Evolutionary conservation across 768 basidiomycete species (phyloP), one percentile per base, ranked within the genome.

Genomic region (Serendipita sp.): DNA sequence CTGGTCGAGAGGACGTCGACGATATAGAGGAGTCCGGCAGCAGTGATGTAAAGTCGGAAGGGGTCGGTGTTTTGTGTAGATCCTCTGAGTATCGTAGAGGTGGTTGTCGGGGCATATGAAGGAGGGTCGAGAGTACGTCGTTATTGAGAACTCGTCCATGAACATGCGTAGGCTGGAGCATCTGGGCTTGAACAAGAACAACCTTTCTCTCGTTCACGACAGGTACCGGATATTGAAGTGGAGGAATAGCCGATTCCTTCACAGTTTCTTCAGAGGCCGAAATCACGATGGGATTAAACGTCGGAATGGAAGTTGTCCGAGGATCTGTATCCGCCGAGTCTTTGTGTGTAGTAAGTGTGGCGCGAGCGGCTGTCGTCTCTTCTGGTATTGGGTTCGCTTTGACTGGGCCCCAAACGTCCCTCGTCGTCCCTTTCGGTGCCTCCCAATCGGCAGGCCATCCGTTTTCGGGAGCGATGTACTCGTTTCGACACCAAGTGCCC

Each of bases 391-490:
- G 56, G 36, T 60, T 60, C 30, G 56, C 56, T 38, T 28, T 10
- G 11, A 60, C 56, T 11, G 36, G 30, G 28, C 56, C 56, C 56
- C 56, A 60, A 35, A 60, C 56, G 36, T 60, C 56, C 36, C 8
- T 36, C 4, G 56, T 60, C 30, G 56, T 60, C 36, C 56, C 56
- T 36, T 60, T 60, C 35, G 56, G 56, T 38, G n/a, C 56, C 56
- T 60, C 56, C 56, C 56, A 60, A n/a, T 60, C 56, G 10, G 56
- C 28, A 28, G 56, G 56, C 56, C 56, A 60, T 10, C 56, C 56
- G 32, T 10, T 38, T 36, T 60, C 56, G 8, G 56, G 56, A 3
- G 56, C 56, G 36, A 60, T 35, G 35, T 60, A 60, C n/a, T 60
- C 56, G 35, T 60, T 60, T 8, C 56, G 56, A 30, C 56, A 60